Conservation (phyloP, 2,329 filamentous ascomycete genomes). For the Trichoderma cornu-damae region DNA sequence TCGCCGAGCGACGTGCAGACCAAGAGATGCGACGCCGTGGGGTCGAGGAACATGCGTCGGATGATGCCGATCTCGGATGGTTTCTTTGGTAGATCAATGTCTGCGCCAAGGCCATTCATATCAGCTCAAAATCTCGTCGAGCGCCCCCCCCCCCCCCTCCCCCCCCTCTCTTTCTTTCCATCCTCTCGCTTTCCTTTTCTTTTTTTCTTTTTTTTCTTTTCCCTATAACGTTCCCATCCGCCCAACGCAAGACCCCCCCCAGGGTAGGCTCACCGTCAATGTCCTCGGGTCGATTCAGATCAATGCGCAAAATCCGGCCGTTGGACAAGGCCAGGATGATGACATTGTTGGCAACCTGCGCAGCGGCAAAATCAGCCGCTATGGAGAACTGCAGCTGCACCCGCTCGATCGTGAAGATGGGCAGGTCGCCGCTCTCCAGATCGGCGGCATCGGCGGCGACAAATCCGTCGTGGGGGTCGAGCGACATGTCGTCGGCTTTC, state of each 20-base stretch:
- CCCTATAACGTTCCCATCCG: no score
- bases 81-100: conserved; percentile 95
- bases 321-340: conserved; percentile 88
- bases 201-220: no score
- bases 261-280: conserved; percentile 65
- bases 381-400: conserved; percentile 93
- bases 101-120: conserved; percentile 42
- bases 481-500: conserved; percentile 30
- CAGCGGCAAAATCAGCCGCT: conserved; percentile 91
- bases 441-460: conserved; percentile 58
- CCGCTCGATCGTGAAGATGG: conserved; percentile 90
- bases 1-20: conserved; percentile 88
- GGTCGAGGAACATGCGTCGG: conserved; percentile 93
- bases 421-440: conserved; percentile 58
- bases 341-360: conserved; percentile 96
- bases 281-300: conserved; percentile 86
- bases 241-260: no score
- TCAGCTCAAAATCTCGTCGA: neutral
- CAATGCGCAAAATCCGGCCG: conserved; percentile 87
- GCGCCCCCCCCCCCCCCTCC: neutral
- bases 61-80: conserved; percentile 88
- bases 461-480: conserved; percentile 57
- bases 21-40: conserved; percentile 89
- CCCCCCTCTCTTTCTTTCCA: no score
- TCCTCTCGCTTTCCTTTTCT: no score